A percentile compares a stretch with the other conserved stretches of the same genome.
Evolutionary conservation across 495 filamentous ascomycete species (phyloP).

Genomic region (Penicillium psychrofluorescens): DNA sequence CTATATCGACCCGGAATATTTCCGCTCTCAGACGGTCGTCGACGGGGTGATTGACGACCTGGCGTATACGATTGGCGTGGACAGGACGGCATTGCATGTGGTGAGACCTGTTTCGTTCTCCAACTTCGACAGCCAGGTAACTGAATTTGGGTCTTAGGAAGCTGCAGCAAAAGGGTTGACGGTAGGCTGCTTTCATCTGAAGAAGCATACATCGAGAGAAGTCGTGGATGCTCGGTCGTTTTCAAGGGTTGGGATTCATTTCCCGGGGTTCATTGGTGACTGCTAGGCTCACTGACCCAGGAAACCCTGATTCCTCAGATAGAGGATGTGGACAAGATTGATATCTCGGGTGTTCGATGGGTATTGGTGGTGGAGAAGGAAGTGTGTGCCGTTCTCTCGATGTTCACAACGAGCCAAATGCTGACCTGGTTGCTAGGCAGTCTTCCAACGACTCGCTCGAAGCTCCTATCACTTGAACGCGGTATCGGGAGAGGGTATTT

Average conservation of each 20-base stretch:
- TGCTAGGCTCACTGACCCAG: constrained; percentile 25
- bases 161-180: constrained; percentile 67
- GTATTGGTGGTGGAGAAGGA: constrained; percentile 91
- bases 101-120: constrained; percentile 6
- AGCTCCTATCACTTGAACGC: constrained; percentile 45
- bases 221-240: constrained; percentile 15
- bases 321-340: constrained; percentile 43
- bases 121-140: background rate
- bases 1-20: constrained; percentile 77
- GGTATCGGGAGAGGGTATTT: constrained; percentile 48
- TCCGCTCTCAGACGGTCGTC: constrained; percentile 67
- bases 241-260: constrained; percentile 6
- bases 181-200: constrained; percentile 45
- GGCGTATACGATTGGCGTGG: constrained; percentile 57
- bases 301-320: constrained; percentile 61
- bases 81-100: constrained; percentile 29
- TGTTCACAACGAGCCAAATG: background rate
- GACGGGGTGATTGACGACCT: constrained; percentile 78
- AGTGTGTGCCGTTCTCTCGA: constrained; percentile 30
- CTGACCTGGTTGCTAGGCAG: constrained; percentile 49
- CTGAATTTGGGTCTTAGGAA: constrained; percentile 17
- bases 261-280: background rate
- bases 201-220: constrained; percentile 7
- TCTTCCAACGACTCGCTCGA: constrained; percentile 63
- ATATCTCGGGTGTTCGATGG: constrained; percentile 54